A percentile compares a stretch with the other conserved stretches of the same genome.
Conservation (phyloP, 441 rosid species). For the Biscutella laevigata region DNA sequence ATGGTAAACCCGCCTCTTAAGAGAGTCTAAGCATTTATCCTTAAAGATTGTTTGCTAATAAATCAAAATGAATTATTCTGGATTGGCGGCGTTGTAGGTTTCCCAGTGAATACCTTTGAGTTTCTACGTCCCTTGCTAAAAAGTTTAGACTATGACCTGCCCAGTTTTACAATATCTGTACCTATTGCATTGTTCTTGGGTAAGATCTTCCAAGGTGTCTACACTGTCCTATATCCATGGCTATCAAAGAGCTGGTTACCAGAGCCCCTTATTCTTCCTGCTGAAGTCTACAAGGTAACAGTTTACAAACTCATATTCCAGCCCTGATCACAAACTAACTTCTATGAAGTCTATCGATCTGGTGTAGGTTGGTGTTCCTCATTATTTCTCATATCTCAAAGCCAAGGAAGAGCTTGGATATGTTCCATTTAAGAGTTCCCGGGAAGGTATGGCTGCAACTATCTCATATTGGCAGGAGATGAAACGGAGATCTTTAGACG, state of each 20-base stretch:
- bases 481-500: slow-evolving; percentile 63
- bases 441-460: slow-evolving; percentile 85
- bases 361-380: slow-evolving; percentile 80
- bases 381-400: slow-evolving; percentile 80
- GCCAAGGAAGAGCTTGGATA: slow-evolving; percentile 88
- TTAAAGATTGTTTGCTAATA: not conserved
- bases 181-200: slow-evolving; percentile 51
- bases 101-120: slow-evolving; percentile 79
- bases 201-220: slow-evolving; percentile 46
- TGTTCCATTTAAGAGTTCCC: slow-evolving; percentile 68
- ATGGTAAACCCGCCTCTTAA: slow-evolving; percentile 37
- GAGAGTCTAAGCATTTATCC: not conserved
- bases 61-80: not conserved
- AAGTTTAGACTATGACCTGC: slow-evolving; percentile 66
- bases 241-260: slow-evolving; percentile 82
- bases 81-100: slow-evolving; percentile 38
- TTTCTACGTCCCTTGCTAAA: slow-evolving; percentile 58
- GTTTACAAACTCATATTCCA: not conserved
- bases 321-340: not conserved
- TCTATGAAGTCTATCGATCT: slow-evolving; percentile 16
- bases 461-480: slow-evolving; percentile 67
- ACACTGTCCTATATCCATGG: slow-evolving; percentile 67
- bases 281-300: slow-evolving; percentile 81
- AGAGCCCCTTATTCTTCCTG: slow-evolving; percentile 74
- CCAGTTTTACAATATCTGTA: slow-evolving; percentile 46